Conservation (phyloP, 2,329 filamentous ascomycete species). For the Botrytis fabae region DNA sequence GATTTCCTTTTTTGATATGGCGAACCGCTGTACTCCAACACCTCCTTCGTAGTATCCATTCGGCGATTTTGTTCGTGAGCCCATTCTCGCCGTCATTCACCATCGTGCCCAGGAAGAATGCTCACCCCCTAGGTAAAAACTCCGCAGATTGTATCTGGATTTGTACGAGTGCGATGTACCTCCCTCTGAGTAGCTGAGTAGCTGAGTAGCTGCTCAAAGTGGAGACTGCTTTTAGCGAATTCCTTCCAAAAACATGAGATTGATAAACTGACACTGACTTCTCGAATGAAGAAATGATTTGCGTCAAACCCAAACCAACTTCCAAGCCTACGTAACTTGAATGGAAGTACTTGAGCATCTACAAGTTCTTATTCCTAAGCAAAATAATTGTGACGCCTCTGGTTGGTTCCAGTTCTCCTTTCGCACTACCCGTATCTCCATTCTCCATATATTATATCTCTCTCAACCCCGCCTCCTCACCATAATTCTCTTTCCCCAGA, state of each 20-base stretch:
- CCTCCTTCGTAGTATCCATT: not conserved
- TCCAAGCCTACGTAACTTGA: constrained; percentile 11
- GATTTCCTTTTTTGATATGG: not conserved
- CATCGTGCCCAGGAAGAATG: not conserved
- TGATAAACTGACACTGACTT: constrained; percentile 3
- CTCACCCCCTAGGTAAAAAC: not conserved
- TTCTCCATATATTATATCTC: constrained; percentile 23
- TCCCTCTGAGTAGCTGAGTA: too few species aligned
- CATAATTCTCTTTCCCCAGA: constrained; percentile 19
- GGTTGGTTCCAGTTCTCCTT: constrained; percentile 13
- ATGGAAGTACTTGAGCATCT: not conserved
- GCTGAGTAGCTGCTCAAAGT: not conserved
- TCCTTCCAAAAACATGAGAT: constrained; percentile 3
- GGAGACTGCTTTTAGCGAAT: constrained; percentile 21
- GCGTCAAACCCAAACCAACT: constrained; percentile 18
- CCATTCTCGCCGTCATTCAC: not conserved
- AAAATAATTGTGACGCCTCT: constrained; percentile 9
- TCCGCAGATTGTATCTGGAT: not conserved
- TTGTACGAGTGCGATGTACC: not conserved
- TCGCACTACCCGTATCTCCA: constrained; percentile 12
- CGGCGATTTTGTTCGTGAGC: not conserved
- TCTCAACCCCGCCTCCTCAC: constrained; percentile 30
- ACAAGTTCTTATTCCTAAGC: not conserved
- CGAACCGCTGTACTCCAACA: not conserved
- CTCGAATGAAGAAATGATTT: constrained; percentile 20